Evolutionary conservation across 1,284 basidiomycete species (phyloP), one percentile per base, ranked within the genome.

Genomic region (Austroboletus olivaceoglutinosus): DNA sequence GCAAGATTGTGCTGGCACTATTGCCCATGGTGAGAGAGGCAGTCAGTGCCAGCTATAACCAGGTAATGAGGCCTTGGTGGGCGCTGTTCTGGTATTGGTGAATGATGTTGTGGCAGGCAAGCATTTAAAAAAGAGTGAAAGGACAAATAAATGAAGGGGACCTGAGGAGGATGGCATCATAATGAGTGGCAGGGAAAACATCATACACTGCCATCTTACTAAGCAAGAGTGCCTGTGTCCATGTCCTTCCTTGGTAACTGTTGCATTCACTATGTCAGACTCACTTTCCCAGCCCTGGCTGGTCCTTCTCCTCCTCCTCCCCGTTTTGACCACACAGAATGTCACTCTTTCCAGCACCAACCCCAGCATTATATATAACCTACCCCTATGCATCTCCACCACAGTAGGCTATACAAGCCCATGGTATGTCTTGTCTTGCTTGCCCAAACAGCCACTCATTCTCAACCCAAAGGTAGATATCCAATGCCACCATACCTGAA

Each of bases 341-440:
- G 63, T 78, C 30, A 67, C 75, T 13, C 61, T 82, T 39, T 56
- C 70, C 1, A 66, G 70, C 42, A 73, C 65, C 18, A 63, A 73
- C 12, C 58, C 75, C 27, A 67, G 77, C 42, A 72, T 82, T 56
- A 65, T 73, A 18, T 82, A 79, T 53, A 76, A 73, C 39, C 81
- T 81, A 11, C 76, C 76, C 40, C 56, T 76, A 13, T 82, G 80
- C 52, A 65, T 55, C 60, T 33, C 31, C 23, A 49, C 54, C 25
- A n/a, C 30, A 4, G 48, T 57, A n/a, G 60, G 57, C 37, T 80
- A 80, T 58, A 58, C 60, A 3, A 76, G 76, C 56, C 75, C 72
- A 43, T 82, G 80, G 79, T 75, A 60, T 62, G 75, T 62, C 34
- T 11, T 2, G 8, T 19, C n/a, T 31, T 13, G 10, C 18, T 5